Evolutionary conservation across 768 basidiomycete species (phyloP), one percentile per base, ranked within the genome.

Genomic region (Suillus americanus): DNA sequence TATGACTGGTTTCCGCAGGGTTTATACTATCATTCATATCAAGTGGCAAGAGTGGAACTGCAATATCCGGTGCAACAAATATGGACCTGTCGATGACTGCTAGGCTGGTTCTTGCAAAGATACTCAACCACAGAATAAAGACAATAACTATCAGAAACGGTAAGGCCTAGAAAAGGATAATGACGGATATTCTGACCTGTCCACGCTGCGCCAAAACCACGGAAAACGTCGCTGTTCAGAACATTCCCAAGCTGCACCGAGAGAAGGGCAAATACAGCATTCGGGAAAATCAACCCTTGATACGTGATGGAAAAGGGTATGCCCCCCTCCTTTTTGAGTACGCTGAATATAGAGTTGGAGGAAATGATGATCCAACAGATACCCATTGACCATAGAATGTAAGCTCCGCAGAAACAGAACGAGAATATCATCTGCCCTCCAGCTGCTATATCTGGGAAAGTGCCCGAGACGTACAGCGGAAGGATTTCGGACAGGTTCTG

Each of bases 221-320:
- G 76, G 73, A 87, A 85, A 71, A 84, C 82, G 1, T 71, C 70
- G 59, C 82, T 83, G 38, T 85, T 73, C n/a, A 87, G 73, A 20
- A 84, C 80, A 30, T 61, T 70, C 1, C 82, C 83, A 4, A 88
- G 73, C 67, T 85, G 79, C 18, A 86, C 79, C 0, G 82, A 82
- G 30, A 84, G 75, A 16, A 86, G 65, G 12, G 82, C 79, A 68
- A 81, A 85, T 5, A 84, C 83, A 6, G 79, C 85, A 70, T 82
- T 84, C 28, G 85, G 85, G 77, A 86, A 87, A 66, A 86, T 75
- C 20, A 82, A 75, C 5, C 84, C 86, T 85, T 85, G 86, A 69
- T 82, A 85, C 0, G 78, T 77, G 64, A 86, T 66, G 8, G 79
- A 74, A 66, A 86, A 86, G 0, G 77, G 76, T 6, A 85, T 70